These are phyloP conservation scores for Thalassiosira ordinaria DNA, from an alignment of 352 stramenopile genomes.

Conservation along the genomic window DNA sequence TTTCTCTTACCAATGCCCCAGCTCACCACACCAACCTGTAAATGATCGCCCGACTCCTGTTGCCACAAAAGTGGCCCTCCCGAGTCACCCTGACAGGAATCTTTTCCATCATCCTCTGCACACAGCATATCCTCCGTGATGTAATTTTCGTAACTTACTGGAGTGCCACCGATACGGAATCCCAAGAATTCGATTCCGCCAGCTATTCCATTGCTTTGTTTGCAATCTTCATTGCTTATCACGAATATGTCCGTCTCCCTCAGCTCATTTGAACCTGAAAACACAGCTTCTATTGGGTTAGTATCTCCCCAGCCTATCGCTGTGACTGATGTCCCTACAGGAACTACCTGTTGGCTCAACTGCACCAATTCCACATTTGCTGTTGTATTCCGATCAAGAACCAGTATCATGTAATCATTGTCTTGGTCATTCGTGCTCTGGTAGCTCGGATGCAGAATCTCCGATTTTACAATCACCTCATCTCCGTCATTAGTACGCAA, in stretches of 20 bases:
- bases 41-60: neutral
- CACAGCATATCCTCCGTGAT: slow-evolving; percentile 62
- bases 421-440: slow-evolving; percentile 19
- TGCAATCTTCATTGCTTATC: slow-evolving; percentile 31
- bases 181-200: no score
- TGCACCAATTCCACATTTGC: slow-evolving; percentile 13
- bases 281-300: neutral
- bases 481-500: slow-evolving; percentile 14
- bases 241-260: neutral
- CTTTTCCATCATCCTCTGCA: slow-evolving; percentile 21
- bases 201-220: neutral
- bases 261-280: neutral
- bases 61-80: slow-evolving; percentile 40
- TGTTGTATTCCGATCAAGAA: slow-evolving; percentile 24
- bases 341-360: slow-evolving; percentile 10
- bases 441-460: slow-evolving; percentile 38
- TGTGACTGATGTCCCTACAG: slow-evolving; percentile 24
- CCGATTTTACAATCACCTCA: neutral
- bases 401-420: slow-evolving; percentile 58
- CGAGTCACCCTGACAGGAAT: slow-evolving; percentile 24
- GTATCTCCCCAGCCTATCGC: slow-evolving; percentile 52
- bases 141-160: slow-evolving; percentile 39
- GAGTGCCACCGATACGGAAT: neutral
- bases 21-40: slow-evolving; percentile 41
- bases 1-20: slow-evolving; percentile 54